These are phyloP conservation scores for Erigeron canadensis DNA, from an alignment of 129 eudicot species.

Conservation along the genomic window DNA sequence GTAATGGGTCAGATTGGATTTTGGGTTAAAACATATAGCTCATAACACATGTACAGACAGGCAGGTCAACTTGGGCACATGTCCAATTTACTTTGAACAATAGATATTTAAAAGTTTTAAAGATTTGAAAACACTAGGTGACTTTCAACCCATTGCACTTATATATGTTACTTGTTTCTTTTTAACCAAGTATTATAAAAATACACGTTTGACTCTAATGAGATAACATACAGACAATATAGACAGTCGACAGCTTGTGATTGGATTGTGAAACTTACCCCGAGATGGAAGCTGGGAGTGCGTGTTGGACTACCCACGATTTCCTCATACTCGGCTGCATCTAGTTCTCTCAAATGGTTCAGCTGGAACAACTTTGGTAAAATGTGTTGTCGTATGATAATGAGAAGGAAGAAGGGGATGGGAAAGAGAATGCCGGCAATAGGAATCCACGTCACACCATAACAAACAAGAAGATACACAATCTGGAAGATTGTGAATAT, in stretches of 20 bases:
- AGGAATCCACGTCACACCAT: slow-evolving; percentile 58
- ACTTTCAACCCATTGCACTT: not conserved
- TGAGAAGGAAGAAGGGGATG: slow-evolving; percentile 45
- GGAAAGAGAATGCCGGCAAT: slow-evolving; percentile 62
- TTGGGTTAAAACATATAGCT: not conserved
- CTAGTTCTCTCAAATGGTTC: slow-evolving; percentile 38
- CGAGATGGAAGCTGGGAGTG: slow-evolving; percentile 17
- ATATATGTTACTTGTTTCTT: not conserved
- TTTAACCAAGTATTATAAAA: not conserved
- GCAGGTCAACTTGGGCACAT: no score
- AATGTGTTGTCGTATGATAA: slow-evolving; percentile 40
- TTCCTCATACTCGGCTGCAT: slow-evolving; percentile 58
- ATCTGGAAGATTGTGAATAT: slow-evolving; percentile 49
- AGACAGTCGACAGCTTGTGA: not conserved
- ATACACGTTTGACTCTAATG: not conserved
- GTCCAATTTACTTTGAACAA: no score
- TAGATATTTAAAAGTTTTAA: no score
- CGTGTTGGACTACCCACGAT: slow-evolving; percentile 23
- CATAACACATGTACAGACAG: not conserved
- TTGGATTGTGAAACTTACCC: slow-evolving; percentile 2
- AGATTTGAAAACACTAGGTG: not conserved
- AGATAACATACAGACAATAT: not conserved
- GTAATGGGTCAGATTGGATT: not conserved
- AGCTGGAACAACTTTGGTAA: slow-evolving; percentile 43
- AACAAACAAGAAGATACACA: slow-evolving; percentile 41